Conservation (phyloP, 148 eudicot genomes). For the Camellia japonica region DNA sequence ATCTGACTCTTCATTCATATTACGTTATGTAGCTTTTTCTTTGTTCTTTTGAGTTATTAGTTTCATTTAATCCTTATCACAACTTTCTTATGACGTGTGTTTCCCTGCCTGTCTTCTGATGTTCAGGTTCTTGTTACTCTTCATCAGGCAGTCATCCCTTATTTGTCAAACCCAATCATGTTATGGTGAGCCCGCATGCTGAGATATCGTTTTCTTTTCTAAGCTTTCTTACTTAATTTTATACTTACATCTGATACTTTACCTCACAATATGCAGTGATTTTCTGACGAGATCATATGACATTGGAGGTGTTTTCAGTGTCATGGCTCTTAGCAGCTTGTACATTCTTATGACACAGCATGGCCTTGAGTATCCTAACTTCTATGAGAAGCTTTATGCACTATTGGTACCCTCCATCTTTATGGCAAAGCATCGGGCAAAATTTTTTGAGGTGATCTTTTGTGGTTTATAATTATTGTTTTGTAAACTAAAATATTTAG, state of each 20-base stretch:
- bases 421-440: slow-evolving; percentile 89
- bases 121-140: slow-evolving; percentile 80
- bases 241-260: slow-evolving; percentile 8
- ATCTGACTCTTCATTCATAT: neutral
- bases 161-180: slow-evolving; percentile 72
- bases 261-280: slow-evolving; percentile 63
- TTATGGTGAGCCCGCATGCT: slow-evolving; percentile 52
- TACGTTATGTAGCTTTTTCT: neutral
- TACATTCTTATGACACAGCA: slow-evolving; percentile 85
- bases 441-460: slow-evolving; percentile 75
- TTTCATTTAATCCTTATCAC: neutral
- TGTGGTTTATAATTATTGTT: neutral
- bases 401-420: slow-evolving; percentile 78
- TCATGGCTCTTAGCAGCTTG: slow-evolving; percentile 89
- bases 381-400: slow-evolving; percentile 90
- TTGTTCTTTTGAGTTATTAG: neutral
- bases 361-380: slow-evolving; percentile 80
- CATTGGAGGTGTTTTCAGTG: slow-evolving; percentile 94
- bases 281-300: slow-evolving; percentile 92
- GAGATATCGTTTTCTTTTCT: neutral
- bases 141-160: slow-evolving; percentile 76
- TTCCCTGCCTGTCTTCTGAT: slow-evolving; percentile 1
- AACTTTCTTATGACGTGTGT: neutral
- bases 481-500: neutral
- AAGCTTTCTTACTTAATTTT: neutral